Evolutionary conservation across 179 eudicot genomes (phyloP), one percentile per base, ranked within the genome.

Genomic region (Vitellaria paradoxa): DNA sequence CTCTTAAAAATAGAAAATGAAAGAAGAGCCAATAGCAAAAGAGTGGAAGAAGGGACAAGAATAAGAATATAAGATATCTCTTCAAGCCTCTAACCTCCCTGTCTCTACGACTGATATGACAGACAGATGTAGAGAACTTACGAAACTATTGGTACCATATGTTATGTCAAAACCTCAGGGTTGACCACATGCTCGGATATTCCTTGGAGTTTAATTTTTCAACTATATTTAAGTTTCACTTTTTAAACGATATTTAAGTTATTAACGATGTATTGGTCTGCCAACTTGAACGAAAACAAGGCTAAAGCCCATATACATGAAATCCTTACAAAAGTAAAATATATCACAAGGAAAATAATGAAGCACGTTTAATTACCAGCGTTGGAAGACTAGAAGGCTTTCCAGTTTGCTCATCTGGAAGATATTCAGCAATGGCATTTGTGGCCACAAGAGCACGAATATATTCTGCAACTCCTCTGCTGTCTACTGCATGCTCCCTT

Each of bases 401-500:
- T 77, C 98, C 97, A 60, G 93, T 89, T 79, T 89, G 86, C 81
- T 93, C 96, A 81, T 96, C 94, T 15, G 97, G 97, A 81, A 96
- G 91, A 84, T 90, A 96, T 37, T 96, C 97, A 73, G 93, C 83
- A 73, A 93, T 93, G 26, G 90, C 97, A 88, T 93, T 88, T 12
- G 99, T 93, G 37, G 88, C 85, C 71, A 96, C 99, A 57, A 96
- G 84, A 78, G 99, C 99, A 84, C 92, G 88, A 70, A 96, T 86
- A 81, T 96, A 96, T 77, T 93, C 98, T 57, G 86, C 91, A 61
- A 96, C 92, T 76, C 98, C 98, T 84, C 81, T 88, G 81, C 99
- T 87, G 80, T 96, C 98, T 26, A 89, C 91, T 24, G 92, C 92
- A 88, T 87, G 89, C 57, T 83, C 87, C 82, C 91, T 88, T 83